Conservation (phyloP, 1,284 basidiomycete species). For the Ceratobasidium sp. region DNA sequence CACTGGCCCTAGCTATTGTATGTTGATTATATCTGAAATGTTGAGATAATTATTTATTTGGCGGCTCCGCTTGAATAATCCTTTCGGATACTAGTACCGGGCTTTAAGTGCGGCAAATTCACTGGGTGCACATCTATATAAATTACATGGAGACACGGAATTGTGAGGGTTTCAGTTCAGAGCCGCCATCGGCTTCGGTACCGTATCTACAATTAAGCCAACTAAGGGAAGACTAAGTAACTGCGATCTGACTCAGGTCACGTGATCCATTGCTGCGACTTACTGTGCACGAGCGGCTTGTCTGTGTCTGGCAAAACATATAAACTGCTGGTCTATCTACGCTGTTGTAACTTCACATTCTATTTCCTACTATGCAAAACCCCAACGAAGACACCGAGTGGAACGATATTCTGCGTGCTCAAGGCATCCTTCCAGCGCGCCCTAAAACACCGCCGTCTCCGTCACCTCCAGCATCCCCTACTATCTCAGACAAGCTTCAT, state of each 20-base stretch:
- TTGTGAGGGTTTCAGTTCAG: not conserved
- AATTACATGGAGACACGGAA: no score
- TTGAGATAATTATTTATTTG: no score
- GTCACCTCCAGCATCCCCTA: constrained; percentile 76
- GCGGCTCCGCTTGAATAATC: no score
- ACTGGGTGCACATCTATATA: no score
- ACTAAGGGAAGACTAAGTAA: no score
- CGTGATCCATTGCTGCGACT: constrained; percentile 34
- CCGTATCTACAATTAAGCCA: no score
- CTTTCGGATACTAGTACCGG: no score
- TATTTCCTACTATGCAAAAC: constrained; percentile 61
- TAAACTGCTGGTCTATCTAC: constrained; percentile 1
- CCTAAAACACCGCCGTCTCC: constrained; percentile 77
- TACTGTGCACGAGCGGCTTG: constrained; percentile 31
- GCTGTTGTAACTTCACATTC: not conserved
- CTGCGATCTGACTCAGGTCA: not conserved
- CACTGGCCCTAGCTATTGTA: no score
- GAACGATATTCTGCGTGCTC: constrained; percentile 91
- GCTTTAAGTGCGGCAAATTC: no score
- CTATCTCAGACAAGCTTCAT: constrained; percentile 74
- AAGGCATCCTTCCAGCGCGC: constrained; percentile 88
- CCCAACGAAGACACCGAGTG: constrained; percentile 94
- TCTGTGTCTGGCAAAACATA: constrained; percentile 17
- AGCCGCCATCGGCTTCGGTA: not conserved
- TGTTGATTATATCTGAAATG: no score